These are phyloP conservation scores for Globisporangium splendens DNA, from an alignment of 352 stramenopile species.

Conservation along the genomic window DNA sequence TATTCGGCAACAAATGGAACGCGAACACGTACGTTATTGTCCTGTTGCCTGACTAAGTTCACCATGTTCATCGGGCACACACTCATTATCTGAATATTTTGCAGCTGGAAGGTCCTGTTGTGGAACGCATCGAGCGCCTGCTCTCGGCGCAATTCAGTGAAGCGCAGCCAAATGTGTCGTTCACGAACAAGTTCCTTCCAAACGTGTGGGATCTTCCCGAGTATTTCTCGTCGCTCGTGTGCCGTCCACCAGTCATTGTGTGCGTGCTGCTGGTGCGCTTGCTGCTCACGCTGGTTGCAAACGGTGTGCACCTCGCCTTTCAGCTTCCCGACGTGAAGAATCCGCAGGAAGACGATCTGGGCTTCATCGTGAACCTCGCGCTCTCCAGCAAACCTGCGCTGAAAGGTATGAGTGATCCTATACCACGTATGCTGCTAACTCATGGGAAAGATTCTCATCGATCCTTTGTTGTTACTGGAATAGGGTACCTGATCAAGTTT, in stretches of 20 bases:
- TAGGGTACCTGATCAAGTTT: conserved; percentile 60
- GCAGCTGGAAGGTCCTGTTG: conserved; percentile 1
- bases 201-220: conserved; percentile 47
- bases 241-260: conserved; percentile 60
- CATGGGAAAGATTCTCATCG: too few species aligned
- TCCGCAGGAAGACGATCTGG: conserved; percentile 60
- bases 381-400: conserved; percentile 54
- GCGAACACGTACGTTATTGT: conserved; percentile 43
- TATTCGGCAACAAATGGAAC: conserved; percentile 69
- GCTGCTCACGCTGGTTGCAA: conserved; percentile 35
- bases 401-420: conserved; percentile 35
- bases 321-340: conserved; percentile 59
- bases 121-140: conserved; percentile 52
- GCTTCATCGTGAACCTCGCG: conserved; percentile 58
- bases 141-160: conserved; percentile 36
- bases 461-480: background rate
- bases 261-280: conserved; percentile 59
- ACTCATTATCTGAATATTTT: background rate
- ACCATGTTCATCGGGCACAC: too few species aligned
- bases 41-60: background rate
- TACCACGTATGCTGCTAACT: background rate
- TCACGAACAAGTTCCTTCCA: conserved; percentile 36
- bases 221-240: conserved; percentile 48
- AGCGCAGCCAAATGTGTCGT: conserved; percentile 14
- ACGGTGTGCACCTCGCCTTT: conserved; percentile 33